Conservation (phyloP, 305 asterid species). For the Fraxinus velutina region DNA sequence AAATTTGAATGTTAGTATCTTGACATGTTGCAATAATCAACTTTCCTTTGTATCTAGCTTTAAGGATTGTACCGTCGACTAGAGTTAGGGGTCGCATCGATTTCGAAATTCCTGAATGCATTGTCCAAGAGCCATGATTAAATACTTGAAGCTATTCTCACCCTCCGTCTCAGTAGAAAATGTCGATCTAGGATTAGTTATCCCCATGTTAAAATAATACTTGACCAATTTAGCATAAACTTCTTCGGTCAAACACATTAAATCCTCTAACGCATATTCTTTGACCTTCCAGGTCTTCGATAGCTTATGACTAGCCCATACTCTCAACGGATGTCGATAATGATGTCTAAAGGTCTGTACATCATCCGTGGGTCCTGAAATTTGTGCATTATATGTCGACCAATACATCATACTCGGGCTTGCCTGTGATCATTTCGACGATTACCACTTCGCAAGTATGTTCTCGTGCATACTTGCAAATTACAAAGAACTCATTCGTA, state of each 20-base stretch:
- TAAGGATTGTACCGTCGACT: too few relatives aligned
- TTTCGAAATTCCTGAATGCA: too few relatives aligned
- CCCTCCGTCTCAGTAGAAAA: too few relatives aligned
- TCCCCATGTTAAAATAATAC: too few relatives aligned
- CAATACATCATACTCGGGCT: neutral
- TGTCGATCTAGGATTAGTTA: too few relatives aligned
- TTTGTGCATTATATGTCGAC: too few relatives aligned
- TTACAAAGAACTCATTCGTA: neutral
- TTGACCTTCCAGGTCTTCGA: neutral
- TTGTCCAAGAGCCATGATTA: too few relatives aligned
- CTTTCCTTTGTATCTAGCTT: too few relatives aligned
- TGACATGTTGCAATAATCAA: too few relatives aligned
- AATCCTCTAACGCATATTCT: neutral
- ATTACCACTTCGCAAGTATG: neutral
- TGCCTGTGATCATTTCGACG: neutral
- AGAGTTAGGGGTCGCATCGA: too few relatives aligned
- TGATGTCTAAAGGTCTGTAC: neutral
- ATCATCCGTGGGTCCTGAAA: neutral
- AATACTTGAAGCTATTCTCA: too few relatives aligned
- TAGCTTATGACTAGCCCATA: neutral
- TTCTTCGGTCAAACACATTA: neutral
- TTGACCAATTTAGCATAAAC: neutral
- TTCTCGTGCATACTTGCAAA: neutral
- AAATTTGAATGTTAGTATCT: too few relatives aligned
- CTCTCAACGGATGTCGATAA: neutral